phyloP scores from a whole-genome alignment of 306 rosid genomes.

The Cucurbita moschata region DNA sequence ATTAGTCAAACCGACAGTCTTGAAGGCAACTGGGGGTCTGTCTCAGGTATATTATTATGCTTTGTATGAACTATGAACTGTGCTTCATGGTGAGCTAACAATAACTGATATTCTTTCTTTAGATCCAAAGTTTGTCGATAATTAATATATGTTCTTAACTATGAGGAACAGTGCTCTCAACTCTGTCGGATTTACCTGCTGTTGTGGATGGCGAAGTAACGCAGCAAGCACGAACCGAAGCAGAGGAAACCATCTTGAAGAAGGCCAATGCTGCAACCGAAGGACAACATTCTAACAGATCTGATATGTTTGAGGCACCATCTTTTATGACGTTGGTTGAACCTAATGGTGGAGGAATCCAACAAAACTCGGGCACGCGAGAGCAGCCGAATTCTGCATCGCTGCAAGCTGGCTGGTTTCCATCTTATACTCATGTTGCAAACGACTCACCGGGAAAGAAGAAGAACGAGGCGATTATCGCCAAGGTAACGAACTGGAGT shows the following conservation, averaged over 20 bases:
- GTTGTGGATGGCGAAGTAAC: conserved; percentile 27
- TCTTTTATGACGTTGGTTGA: conserved; percentile 81
- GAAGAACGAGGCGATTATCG: conserved; percentile 68
- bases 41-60: conserved; percentile 51
- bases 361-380: conserved; percentile 16
- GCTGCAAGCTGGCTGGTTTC: conserved; percentile 67
- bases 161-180: conserved; percentile 52
- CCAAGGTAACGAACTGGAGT: conserved; percentile 82
- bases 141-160: conserved; percentile 3
- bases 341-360: conserved; percentile 12
- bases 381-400: conserved; percentile 21
- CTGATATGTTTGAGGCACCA: conserved; percentile 57
- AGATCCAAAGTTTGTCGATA: neutral
- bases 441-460: conserved; percentile 54
- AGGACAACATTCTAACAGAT: conserved; percentile 27
- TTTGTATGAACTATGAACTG: neutral
- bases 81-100: neutral
- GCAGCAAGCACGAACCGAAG: conserved; percentile 9
- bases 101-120: neutral
- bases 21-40: conserved; percentile 83
- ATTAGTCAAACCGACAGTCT: conserved; percentile 62
- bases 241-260: conserved; percentile 18
- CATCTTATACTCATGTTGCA: conserved; percentile 41
- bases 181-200: conserved; percentile 50
- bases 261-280: conserved; percentile 19